Base-by-base conservation (phyloP, 345 rosid species). In the Pelargonium nanum region DNA sequence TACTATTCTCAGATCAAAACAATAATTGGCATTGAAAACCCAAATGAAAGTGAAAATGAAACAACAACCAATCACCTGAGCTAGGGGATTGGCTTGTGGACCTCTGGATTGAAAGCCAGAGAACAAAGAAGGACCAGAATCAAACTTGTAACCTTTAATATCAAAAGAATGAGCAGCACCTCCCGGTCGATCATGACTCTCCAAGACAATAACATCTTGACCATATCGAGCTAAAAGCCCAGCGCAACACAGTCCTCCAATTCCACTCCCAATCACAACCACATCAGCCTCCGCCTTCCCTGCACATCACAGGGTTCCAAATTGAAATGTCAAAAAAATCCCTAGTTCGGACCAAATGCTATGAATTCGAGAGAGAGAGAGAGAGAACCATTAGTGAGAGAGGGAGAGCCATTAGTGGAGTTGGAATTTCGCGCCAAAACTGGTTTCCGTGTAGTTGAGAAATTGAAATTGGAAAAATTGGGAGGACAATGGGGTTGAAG, bases 81-180 rank as follows among this genome's bases (percentile, higher is more conserved):
- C 95, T 62, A 92, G 96, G 30, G 98, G 96, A 64, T 92, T 92
- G 1, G 93, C 96, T 76, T 89, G 96, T 63, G 70, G 96, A 54
- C 95, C 96, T 69, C 93, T 75, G 0, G 98, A 89, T 48, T 86
- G 91, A 66, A 89, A 82, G 6, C 96, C 98, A 52, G 98, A 92
- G 74, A 89, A 92, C 64, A 92, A 70, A 59, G 98, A 89, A 0
- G 96, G 98, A 19, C 96, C 98, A 6, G 98, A 92, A 74, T 92
- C 96, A 22, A 92, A 88, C 58, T 82, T 87, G 60, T 82, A 92
- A 19, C 85, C 98, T 61, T 83, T 86, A 45, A 89, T 75, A 54
- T 85, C 80, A 55, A 92, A 89, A 0, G 98, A 81, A 51, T 88
- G 96, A 56, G 98, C 96, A 24, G 95, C 95, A 0, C 95, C 98